A percentile compares a stretch with the other conserved stretches of the same genome.
Evolutionary conservation across 495 filamentous ascomycete species (phyloP).

Genomic region (Aspergillus diversus): DNA sequence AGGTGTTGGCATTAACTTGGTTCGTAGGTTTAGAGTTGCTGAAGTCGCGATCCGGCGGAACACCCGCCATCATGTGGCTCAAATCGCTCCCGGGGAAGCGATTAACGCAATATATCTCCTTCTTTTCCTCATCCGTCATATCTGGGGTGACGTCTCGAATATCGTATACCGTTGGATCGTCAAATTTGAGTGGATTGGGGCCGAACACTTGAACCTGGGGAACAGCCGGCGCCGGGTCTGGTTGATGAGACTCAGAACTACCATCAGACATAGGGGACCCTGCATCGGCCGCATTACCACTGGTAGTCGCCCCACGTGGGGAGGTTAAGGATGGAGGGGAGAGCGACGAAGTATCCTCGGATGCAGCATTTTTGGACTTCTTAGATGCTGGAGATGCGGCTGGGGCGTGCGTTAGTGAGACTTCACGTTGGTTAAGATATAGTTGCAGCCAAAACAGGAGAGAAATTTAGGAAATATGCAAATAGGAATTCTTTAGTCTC

Average conservation of each 20-base stretch:
- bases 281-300: constrained; percentile 45
- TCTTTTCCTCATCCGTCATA: constrained; percentile 81
- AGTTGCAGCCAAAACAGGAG: neutral
- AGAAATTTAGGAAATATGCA: no score
- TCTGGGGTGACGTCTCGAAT: constrained; percentile 73
- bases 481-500: no score
- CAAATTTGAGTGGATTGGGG: constrained; percentile 86
- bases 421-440: neutral
- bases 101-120: constrained; percentile 84
- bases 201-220: constrained; percentile 84
- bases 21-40: constrained; percentile 91
- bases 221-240: constrained; percentile 73
- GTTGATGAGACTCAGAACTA: constrained; percentile 71
- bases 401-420: constrained; percentile 15
- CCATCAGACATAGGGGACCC: constrained; percentile 60
- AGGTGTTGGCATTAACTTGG: constrained; percentile 90
- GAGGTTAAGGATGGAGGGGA: constrained; percentile 59
- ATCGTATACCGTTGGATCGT: constrained; percentile 93
- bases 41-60: constrained; percentile 90
- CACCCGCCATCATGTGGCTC: constrained; percentile 80
- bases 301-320: constrained; percentile 51
- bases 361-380: constrained; percentile 55
- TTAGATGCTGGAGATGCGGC: constrained; percentile 51
- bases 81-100: constrained; percentile 81
- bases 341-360: constrained; percentile 62